Evolutionary conservation across 1,284 basidiomycete species (phyloP).

Genomic region (Ustilago vetiveriae): DNA sequence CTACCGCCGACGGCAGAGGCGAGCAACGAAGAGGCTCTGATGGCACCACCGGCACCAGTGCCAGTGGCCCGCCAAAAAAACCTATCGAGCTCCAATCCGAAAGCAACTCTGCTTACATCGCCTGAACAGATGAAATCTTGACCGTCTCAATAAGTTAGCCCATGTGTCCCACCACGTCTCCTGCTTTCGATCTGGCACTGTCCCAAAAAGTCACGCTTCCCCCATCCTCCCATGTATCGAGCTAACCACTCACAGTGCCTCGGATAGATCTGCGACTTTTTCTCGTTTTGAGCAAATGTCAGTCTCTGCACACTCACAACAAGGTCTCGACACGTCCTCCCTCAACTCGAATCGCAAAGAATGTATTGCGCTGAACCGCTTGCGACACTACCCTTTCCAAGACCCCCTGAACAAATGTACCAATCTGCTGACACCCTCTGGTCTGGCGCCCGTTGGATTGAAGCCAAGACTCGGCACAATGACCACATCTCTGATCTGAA

Average conservation of each 20-base stretch:
- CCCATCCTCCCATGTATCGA: too few relatives aligned
- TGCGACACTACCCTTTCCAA: constrained; percentile 31
- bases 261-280: background rate
- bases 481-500: constrained; percentile 44
- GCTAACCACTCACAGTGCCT: too few relatives aligned
- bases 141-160: too few relatives aligned
- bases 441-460: constrained; percentile 18
- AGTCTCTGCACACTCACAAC: too few relatives aligned
- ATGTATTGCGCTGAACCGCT: background rate
- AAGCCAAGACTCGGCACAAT: constrained; percentile 37
- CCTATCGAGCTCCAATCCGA: constrained; percentile 4
- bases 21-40: background rate
- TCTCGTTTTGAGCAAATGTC: background rate
- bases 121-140: too few relatives aligned
- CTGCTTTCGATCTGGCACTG: too few relatives aligned
- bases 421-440: constrained; percentile 19
- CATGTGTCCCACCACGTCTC: too few relatives aligned
- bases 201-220: too few relatives aligned
- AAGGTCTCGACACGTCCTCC: too few relatives aligned
- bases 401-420: constrained; percentile 46
- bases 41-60: background rate
- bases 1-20: background rate
- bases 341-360: too few relatives aligned
- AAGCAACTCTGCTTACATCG: constrained; percentile 10
- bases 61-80: constrained; percentile 1